Evolutionary conservation across 352 stramenopile genomes (phyloP).

Genomic region (Globisporangium takayamanum): DNA sequence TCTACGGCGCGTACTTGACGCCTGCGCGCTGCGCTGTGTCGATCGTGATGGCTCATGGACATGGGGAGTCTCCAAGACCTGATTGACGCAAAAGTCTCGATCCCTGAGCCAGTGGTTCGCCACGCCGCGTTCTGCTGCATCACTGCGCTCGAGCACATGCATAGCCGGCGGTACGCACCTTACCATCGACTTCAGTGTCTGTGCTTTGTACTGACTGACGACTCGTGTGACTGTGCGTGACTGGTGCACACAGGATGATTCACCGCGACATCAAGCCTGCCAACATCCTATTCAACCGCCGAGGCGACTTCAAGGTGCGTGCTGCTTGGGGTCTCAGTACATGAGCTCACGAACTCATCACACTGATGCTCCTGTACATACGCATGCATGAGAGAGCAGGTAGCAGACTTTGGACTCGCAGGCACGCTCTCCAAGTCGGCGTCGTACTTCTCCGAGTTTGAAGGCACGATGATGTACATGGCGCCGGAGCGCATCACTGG

Average conservation of each 20-base stretch:
- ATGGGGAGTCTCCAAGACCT: conserved; percentile 83
- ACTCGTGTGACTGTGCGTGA: background rate
- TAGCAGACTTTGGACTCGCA: conserved; percentile 79
- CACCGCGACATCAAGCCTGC: conserved; percentile 89
- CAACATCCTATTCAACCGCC: conserved; percentile 84
- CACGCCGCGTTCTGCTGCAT: conserved; percentile 82
- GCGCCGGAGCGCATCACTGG: conserved; percentile 88
- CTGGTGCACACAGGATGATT: conserved; percentile 40
- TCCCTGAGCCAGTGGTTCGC: conserved; percentile 53
- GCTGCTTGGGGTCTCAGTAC: background rate
- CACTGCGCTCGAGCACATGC: conserved; percentile 80
- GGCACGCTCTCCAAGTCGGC: conserved; percentile 65
- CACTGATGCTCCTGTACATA: conserved; percentile 1
- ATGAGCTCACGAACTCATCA: no score
- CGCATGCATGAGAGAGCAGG: conserved; percentile 15
- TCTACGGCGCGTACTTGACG: conserved; percentile 85
- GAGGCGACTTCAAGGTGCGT: conserved; percentile 81
- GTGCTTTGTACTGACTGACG: background rate
- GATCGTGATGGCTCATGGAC: conserved; percentile 92
- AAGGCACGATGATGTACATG: conserved; percentile 95
- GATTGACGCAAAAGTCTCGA: conserved; percentile 33
- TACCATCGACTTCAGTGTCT: no score
- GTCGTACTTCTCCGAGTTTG: conserved; percentile 81
- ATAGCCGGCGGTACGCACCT: conserved; percentile 44
- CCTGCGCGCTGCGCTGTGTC: conserved; percentile 64